A percentile compares a stretch with the other conserved stretches of the same genome.
Evolutionary conservation across 179 eudicot genomes (phyloP).

Genomic region (Camellia oleifera): DNA sequence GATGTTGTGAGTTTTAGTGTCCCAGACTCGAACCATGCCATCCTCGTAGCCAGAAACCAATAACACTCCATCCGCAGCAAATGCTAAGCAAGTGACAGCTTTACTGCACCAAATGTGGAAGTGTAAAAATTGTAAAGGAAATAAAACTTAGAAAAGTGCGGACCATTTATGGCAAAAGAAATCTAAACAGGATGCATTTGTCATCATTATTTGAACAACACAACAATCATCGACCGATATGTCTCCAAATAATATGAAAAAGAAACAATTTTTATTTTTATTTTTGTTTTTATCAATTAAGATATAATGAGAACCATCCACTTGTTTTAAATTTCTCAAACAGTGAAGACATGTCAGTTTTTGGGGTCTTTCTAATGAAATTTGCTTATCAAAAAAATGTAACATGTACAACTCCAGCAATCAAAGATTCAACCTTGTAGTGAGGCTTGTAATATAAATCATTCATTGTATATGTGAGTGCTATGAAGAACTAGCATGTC

Average conservation of each 20-base stretch:
- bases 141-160: neutral
- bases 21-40: constrained; percentile 87
- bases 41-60: constrained; percentile 86
- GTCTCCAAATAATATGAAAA: neutral
- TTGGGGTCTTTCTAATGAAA: no score
- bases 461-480: neutral
- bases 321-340: neutral
- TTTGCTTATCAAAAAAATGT: neutral
- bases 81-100: constrained; percentile 74
- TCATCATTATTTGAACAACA: neutral
- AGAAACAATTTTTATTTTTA: neutral
- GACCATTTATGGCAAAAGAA: neutral
- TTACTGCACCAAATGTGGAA: constrained; percentile 41
- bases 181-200: neutral
- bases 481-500: neutral
- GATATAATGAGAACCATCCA: neutral
- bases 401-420: neutral
- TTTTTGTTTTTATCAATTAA: neutral
- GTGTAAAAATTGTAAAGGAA: neutral
- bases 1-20: constrained; percentile 63
- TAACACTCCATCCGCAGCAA: constrained; percentile 60
- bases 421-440: neutral
- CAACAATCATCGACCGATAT: neutral
- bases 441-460: neutral
- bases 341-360: neutral